Evolutionary conservation across 2,329 filamentous ascomycete species (phyloP).

Genomic region (Paracoccidioides brasiliensis): DNA sequence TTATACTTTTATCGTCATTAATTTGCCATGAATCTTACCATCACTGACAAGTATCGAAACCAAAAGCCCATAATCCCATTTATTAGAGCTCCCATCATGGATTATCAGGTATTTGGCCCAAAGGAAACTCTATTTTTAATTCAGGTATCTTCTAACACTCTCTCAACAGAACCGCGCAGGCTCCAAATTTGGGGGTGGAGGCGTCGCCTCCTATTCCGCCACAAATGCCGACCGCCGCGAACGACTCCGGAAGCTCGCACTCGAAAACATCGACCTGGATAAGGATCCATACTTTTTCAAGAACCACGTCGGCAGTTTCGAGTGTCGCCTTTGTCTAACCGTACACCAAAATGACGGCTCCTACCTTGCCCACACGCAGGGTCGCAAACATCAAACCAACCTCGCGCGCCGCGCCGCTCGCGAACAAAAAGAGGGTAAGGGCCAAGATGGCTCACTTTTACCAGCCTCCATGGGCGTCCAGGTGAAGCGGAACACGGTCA

Average conservation of each 20-base stretch:
- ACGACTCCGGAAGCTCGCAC: slow-evolving; percentile 90
- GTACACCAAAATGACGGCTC: slow-evolving; percentile 99
- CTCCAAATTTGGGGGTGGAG: slow-evolving; percentile 95
- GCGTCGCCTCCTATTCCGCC: slow-evolving; percentile 82
- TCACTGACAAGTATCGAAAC: neutral
- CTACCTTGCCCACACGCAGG: slow-evolving; percentile 96
- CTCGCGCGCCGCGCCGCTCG: slow-evolving; percentile 88
- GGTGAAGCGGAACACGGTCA: slow-evolving; percentile 71
- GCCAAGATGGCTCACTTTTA: slow-evolving; percentile 47
- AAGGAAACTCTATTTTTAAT: neutral
- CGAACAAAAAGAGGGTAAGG: slow-evolving; percentile 77
- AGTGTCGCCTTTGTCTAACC: slow-evolving; percentile 91
- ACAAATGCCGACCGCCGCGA: slow-evolving; percentile 96
- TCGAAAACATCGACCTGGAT: slow-evolving; percentile 97
- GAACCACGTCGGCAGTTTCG: slow-evolving; percentile 96
- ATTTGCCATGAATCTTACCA: neutral
- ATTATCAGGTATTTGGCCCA: slow-evolving; percentile 35
- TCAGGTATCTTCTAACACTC: slow-evolving; percentile 6
- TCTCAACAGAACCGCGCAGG: slow-evolving; percentile 69
- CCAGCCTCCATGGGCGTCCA: slow-evolving; percentile 67
- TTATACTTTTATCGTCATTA: neutral
- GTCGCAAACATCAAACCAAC: slow-evolving; percentile 98
- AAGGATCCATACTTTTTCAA: slow-evolving; percentile 99
- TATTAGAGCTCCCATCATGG: slow-evolving; percentile 25
- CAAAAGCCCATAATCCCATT: neutral